These are phyloP conservation scores for Brachypodium distachyon DNA, from an alignment of 202 grass and related monocot genomes.

Conservation along the genomic window DNA sequence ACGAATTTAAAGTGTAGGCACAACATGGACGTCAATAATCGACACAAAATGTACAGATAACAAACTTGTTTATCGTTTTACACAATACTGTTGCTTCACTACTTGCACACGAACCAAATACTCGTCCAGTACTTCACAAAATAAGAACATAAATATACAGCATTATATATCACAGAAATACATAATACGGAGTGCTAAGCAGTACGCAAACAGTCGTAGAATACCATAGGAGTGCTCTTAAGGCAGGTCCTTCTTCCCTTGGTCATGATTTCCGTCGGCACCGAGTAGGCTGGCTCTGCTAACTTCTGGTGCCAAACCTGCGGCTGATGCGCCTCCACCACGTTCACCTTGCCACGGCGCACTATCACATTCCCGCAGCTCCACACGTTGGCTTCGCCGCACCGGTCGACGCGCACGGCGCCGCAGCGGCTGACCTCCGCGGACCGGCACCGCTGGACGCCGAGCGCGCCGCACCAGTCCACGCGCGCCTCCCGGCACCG, in stretches of 20 bases:
- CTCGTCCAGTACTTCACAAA: too few species aligned
- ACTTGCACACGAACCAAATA: too few species aligned
- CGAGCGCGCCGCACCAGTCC: slow-evolving; percentile 50
- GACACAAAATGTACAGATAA: too few species aligned
- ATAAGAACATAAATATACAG: too few species aligned
- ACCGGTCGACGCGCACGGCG: slow-evolving; percentile 33
- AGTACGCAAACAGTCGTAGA: background rate
- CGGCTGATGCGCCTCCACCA: slow-evolving; percentile 11
- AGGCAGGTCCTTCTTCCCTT: background rate
- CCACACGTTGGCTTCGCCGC: slow-evolving; percentile 25
- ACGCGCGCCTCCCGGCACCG: slow-evolving; percentile 29
- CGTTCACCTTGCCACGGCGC: slow-evolving; percentile 36
- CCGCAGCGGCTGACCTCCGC: slow-evolving; percentile 48
- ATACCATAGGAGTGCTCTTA: too few species aligned
- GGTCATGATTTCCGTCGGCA: background rate
- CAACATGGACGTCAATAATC: too few species aligned
- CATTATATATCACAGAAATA: too few species aligned
- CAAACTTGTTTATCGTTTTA: too few species aligned
- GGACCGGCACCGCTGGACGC: slow-evolving; percentile 25
- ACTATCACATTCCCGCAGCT: slow-evolving; percentile 38
- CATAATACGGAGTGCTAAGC: too few species aligned
- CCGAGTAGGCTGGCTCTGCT: background rate
- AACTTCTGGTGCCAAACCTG: background rate
- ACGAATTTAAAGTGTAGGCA: too few species aligned
- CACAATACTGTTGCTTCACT: too few species aligned